Conservation (phyloP, 2,329 filamentous ascomycete genomes). For the Claviceps quebecensis region DNA sequence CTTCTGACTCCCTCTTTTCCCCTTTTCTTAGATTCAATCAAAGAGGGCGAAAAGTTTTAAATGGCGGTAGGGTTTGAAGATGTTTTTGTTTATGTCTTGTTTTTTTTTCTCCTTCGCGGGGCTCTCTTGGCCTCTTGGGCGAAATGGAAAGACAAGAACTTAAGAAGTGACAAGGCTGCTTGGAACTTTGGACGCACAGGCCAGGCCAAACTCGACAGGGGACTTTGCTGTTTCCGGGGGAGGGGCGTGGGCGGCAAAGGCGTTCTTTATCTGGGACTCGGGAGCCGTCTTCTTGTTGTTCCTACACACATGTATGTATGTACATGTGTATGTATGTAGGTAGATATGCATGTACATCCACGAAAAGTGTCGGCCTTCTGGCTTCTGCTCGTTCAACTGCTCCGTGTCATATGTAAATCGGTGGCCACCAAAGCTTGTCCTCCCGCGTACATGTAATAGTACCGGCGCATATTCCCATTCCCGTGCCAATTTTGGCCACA, state of each 20-base stretch:
- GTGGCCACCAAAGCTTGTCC: neutral
- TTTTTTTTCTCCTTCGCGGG: neutral
- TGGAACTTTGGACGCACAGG: too few species aligned
- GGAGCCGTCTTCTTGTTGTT: conserved; percentile 1
- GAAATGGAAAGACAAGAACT: neutral
- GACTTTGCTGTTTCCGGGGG: neutral
- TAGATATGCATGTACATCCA: too few species aligned
- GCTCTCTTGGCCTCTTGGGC: neutral
- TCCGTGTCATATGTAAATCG: neutral
- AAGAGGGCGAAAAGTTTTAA: too few species aligned
- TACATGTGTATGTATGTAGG: neutral
- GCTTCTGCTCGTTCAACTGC: neutral
- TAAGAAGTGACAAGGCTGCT: too few species aligned
- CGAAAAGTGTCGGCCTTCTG: neutral
- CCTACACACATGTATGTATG: neutral
- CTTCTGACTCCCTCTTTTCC: too few species aligned
- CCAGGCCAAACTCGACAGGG: neutral
- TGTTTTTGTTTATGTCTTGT: too few species aligned
- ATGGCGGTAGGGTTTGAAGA: too few species aligned
- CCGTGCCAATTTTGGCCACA: neutral
- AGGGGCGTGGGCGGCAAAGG: neutral
- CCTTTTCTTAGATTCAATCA: too few species aligned
- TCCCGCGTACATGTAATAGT: neutral
- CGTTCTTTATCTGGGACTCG: neutral
- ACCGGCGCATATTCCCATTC: neutral